A percentile compares a stretch with the other conserved stretches of the same genome.
These are phyloP conservation scores for Yamadazyma siamensis DNA, from an alignment of 1,139 yeast species.

Conservation along the genomic window DNA sequence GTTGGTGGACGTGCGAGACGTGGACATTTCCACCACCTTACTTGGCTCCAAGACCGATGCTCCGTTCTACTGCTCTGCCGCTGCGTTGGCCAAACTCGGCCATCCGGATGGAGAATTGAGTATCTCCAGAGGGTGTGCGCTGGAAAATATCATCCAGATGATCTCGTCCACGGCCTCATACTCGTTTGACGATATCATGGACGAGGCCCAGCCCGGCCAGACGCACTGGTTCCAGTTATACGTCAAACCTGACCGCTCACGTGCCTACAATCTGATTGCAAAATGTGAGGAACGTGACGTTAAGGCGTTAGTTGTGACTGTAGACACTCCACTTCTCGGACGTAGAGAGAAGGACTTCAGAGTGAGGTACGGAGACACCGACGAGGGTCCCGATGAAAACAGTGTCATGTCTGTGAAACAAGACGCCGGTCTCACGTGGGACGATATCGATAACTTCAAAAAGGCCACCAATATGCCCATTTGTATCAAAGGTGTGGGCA, in stretches of 20 bases:
- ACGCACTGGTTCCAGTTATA: slow-evolving; percentile 43
- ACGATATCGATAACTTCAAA: slow-evolving; percentile 18
- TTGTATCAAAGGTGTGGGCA: slow-evolving; percentile 50
- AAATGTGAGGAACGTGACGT: slow-evolving; percentile 19
- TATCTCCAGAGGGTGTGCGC: slow-evolving; percentile 47
- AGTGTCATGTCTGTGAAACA: slow-evolving; percentile 7
- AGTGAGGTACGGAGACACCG: slow-evolving; percentile 13
- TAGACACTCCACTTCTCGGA: slow-evolving; percentile 24
- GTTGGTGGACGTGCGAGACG: slow-evolving; percentile 55
- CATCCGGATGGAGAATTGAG: slow-evolving; percentile 54
- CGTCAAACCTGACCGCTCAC: slow-evolving; percentile 33
- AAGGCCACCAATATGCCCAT: slow-evolving; percentile 26
- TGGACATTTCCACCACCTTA: slow-evolving; percentile 45
- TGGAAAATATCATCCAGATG: slow-evolving; percentile 50
- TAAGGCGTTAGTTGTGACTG: slow-evolving; percentile 28
- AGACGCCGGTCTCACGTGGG: slow-evolving; percentile 18
- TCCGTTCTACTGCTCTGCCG: slow-evolving; percentile 59
- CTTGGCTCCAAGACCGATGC: slow-evolving; percentile 47
- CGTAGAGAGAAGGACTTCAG: slow-evolving; percentile 24
- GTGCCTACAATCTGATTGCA: slow-evolving; percentile 16
- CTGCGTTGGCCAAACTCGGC: slow-evolving; percentile 56
- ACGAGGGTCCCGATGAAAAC: slow-evolving; percentile 6
- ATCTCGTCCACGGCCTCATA: slow-evolving; percentile 54
- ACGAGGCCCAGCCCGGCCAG: slow-evolving; percentile 31
- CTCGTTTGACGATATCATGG: slow-evolving; percentile 54